Evolutionary conservation across 116 monocot genomes (phyloP), one percentile per base, ranked within the genome.

Genomic region (Papilionanthe hybrid): DNA sequence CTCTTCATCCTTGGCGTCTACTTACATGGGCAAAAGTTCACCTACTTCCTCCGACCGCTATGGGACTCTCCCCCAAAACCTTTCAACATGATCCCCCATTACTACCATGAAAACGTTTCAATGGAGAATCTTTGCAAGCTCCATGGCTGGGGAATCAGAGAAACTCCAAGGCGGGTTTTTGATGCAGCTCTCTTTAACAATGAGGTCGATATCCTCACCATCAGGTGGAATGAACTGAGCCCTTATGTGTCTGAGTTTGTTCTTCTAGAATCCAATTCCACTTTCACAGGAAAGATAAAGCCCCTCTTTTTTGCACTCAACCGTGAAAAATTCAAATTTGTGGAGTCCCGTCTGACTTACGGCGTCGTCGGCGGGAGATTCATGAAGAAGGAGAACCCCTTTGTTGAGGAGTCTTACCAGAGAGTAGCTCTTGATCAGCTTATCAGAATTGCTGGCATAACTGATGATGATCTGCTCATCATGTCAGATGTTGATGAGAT

Each of bases 131-230:
- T 79, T 12, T 86, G 86, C 45, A 37, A 74, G n/a, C 76, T 86
- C 12, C 86, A 86, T 53, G 86, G 86, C 42, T 86, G 86, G 86
- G 28, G 49, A 41, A 71, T 77, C 3, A 65, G 86, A 20, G 82
- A 86, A 5, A 86, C 79, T 53, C 86, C 86, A 15, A 48, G 86
- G 30, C 86, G 86, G 7, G 86, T 86, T 7, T 86, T 86, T 44
- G 86, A 86, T 77, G 86, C 86, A 13, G 86, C 79, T 13, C 60
- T 86, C 17, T 86, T 86, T 75, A 86, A 79, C 69, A 85, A 85
- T 30, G 85, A 85, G 56, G 68, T 85, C 0, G 85, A 85, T 32
- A 82, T 85, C 8, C 86, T 86, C 19, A 17, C 78, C 13, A 76
- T 86, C 41, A 78, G 86, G 12, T 86, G 86, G 86, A 79, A 86